These are phyloP conservation scores for Shiraia sp. DNA, from an alignment of 2,329 filamentous ascomycete species.

Conservation along the genomic window DNA sequence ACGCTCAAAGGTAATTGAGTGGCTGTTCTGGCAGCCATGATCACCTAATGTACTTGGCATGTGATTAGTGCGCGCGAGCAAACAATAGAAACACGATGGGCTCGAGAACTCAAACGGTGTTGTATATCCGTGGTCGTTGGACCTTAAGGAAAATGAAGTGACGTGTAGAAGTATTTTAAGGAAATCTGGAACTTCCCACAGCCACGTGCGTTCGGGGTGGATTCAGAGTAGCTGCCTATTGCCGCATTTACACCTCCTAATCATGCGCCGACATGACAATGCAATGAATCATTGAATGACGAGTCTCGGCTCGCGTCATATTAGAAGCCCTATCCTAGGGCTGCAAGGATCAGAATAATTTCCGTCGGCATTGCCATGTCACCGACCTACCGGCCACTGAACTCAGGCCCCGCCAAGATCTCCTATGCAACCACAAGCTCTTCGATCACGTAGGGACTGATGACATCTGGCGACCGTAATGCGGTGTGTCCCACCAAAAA, in stretches of 20 bases:
- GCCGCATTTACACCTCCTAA: too few relatives aligned
- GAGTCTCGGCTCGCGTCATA: neutral
- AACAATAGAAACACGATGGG: neutral
- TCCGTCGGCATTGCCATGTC: neutral
- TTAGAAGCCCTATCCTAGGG: neutral
- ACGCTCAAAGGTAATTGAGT: slow-evolving; percentile 1
- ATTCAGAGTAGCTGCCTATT: too few relatives aligned
- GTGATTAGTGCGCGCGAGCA: neutral
- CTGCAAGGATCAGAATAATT: neutral
- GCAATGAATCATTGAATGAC: too few relatives aligned
- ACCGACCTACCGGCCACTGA: neutral
- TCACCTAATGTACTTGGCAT: slow-evolving; percentile 1
- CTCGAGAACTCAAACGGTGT: neutral
- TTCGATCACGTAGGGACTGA: neutral
- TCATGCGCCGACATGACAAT: too few relatives aligned
- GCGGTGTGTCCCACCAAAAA: neutral
- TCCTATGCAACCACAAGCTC: neutral
- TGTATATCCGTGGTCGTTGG: neutral
- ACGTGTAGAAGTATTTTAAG: too few relatives aligned
- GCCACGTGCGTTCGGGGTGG: too few relatives aligned
- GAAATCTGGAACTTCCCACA: too few relatives aligned
- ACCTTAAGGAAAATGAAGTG: neutral
- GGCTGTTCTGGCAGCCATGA: neutral
- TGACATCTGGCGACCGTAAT: neutral
- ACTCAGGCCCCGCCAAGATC: neutral